Conservation (phyloP, 2,329 filamentous ascomycete genomes). For the Cladobotryum protrusum region DNA sequence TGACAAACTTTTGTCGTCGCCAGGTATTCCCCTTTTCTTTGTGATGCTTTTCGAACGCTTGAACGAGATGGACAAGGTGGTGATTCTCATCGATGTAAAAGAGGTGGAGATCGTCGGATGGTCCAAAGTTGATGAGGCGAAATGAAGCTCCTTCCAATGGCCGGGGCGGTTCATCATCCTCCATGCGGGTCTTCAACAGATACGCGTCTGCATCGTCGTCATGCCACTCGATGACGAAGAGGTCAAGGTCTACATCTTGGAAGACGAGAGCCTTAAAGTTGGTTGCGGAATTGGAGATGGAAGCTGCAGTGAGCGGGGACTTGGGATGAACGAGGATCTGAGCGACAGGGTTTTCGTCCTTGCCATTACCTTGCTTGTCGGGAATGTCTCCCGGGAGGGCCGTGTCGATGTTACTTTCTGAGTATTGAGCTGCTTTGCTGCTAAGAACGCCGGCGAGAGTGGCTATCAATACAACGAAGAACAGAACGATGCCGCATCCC, state of each 20-base stretch:
- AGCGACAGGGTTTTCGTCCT: background rate
- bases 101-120: background rate
- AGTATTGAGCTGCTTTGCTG: background rate
- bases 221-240: constrained; percentile 3
- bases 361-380: background rate
- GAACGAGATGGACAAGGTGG: background rate
- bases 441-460: background rate
- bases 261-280: background rate
- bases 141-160: background rate
- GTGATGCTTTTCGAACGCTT: background rate
- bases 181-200: background rate
- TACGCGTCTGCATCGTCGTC: background rate
- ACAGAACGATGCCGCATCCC: background rate
- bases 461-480: background rate
- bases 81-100: constrained; percentile 2
- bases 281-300: background rate
- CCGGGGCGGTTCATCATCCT: background rate
- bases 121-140: background rate
- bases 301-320: constrained; percentile 1
- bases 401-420: background rate
- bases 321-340: background rate
- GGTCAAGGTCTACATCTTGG: background rate
- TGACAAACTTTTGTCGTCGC: background rate
- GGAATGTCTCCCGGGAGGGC: background rate
- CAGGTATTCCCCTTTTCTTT: background rate